Evolutionary conservation across 2,329 filamentous ascomycete genomes (phyloP).

Genomic region (Pseudopithomyces chartarum): DNA sequence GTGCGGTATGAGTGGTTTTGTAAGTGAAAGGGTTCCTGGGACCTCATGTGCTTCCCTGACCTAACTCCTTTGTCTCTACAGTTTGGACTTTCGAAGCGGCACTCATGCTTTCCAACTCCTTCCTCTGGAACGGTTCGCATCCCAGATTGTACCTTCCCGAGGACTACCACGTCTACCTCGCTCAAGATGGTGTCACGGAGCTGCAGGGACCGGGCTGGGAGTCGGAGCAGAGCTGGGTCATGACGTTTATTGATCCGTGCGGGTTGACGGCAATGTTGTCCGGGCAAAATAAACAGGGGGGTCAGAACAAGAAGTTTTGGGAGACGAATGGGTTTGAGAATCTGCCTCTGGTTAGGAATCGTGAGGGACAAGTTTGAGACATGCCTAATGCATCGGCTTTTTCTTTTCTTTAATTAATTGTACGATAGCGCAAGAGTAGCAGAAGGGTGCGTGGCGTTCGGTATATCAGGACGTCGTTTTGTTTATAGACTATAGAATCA

Average conservation of each 20-base stretch:
- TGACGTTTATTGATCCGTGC: slow-evolving; percentile 30
- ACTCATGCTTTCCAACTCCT: slow-evolving; percentile 56
- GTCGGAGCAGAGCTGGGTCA: slow-evolving; percentile 25
- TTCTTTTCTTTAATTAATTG: not conserved
- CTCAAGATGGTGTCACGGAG: slow-evolving; percentile 25
- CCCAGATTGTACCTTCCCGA: slow-evolving; percentile 55
- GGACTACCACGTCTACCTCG: slow-evolving; percentile 56
- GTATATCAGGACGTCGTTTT: not conserved
- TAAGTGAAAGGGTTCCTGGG: not conserved
- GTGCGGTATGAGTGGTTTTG: slow-evolving; percentile 55
- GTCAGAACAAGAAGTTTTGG: slow-evolving; percentile 24
- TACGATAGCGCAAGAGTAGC: not conserved
- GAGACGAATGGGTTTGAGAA: slow-evolving; percentile 24
- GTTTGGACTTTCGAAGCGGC: slow-evolving; percentile 57
- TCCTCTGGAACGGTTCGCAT: slow-evolving; percentile 56
- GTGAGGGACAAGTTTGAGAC: not conserved
- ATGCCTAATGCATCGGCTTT: not conserved
- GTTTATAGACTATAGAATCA: not conserved
- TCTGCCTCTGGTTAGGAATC: slow-evolving; percentile 1
- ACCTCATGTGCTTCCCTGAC: not conserved
- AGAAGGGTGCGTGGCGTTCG: not conserved
- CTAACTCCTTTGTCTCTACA: not conserved
- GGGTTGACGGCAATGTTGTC: slow-evolving; percentile 12
- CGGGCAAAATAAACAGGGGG: slow-evolving; percentile 3
- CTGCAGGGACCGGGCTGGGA: slow-evolving; percentile 30